Evolutionary conservation across 176 grass and related monocot species (phyloP), one percentile per base, ranked within the genome.

Genomic region (Cenchrus purpureus): DNA sequence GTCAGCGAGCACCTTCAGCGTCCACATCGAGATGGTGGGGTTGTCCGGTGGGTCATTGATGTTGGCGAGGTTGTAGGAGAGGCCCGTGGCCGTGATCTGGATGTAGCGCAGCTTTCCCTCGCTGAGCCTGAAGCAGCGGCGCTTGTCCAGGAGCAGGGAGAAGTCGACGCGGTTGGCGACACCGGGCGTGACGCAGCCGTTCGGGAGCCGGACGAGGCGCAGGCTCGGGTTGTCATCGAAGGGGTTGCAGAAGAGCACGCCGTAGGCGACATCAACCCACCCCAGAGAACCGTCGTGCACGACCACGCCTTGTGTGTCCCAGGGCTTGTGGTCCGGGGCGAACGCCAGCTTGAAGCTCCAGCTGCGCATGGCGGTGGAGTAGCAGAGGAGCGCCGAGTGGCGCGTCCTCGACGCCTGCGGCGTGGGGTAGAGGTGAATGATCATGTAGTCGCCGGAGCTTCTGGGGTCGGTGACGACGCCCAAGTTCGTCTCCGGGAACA

Each of bases 181-280:
- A 7, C 16, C 7, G 1, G 25, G 8, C 12, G 49, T 9, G 16
- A 10, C 20, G 12, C 40, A 0, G 64, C 49, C 63, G 11, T 2
- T 4, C 17, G 69, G 68, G 15, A 73, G 68, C 15, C 8, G 8
- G 56, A 83, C 16, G 57, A 13, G 12, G 22, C 25, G 34, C 25
- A 83, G 55, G 9, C 17, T 5, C 15, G 68, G 80, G n/a, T 1
- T 2, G 6, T 73, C 69, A 5, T 4, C 10, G 69, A 83, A 83
- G 25, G 81, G 68, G 45, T 83, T 16, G 69, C 70, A 64, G 57
- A 17, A 20, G 10, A 83, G 28, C 10, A 83, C 0, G 22, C 69
- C 69, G 25, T 20, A 73, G 15, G 69, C 3, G 28, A 74, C 10
- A 16, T 83, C 81, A 6, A 74, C 68, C 81, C 55, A 74, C 57